Evolutionary conservation across 106 monocot genomes (phyloP).

Genomic region (Dendrobium chrysotoxum): DNA sequence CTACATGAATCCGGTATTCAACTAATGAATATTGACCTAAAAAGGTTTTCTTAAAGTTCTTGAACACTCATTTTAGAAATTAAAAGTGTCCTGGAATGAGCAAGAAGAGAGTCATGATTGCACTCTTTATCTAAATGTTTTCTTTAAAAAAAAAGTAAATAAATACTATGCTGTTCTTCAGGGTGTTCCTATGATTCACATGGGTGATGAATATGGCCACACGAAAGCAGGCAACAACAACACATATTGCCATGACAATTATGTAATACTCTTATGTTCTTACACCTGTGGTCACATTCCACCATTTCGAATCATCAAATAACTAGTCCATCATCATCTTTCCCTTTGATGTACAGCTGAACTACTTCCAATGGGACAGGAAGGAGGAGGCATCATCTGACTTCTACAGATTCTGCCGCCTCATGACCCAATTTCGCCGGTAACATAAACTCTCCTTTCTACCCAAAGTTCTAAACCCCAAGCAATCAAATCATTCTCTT

Average conservation of each 20-base stretch:
- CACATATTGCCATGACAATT: slow-evolving; percentile 85
- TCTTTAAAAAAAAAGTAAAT: too few species aligned
- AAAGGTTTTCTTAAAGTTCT: too few species aligned
- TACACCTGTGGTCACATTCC: not conserved
- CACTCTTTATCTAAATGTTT: not conserved
- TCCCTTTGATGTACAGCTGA: slow-evolving; percentile 33
- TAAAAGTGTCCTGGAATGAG: not conserved
- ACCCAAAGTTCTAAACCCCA: not conserved
- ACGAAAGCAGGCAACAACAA: slow-evolving; percentile 95
- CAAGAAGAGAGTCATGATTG: not conserved
- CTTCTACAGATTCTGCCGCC: slow-evolving; percentile 67
- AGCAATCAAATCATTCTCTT: not conserved
- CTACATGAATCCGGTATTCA: too few species aligned
- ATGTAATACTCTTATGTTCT: slow-evolving; percentile 25
- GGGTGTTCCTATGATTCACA: slow-evolving; percentile 94
- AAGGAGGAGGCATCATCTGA: slow-evolving; percentile 60
- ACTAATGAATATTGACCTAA: too few species aligned
- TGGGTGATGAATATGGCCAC: slow-evolving; percentile 98
- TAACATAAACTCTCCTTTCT: slow-evolving; percentile 8
- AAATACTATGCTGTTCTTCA: slow-evolving; percentile 2
- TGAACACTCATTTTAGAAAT: too few species aligned
- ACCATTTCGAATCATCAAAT: not conserved
- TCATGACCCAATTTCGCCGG: slow-evolving; percentile 66
- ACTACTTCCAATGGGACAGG: slow-evolving; percentile 86
- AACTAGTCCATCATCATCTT: not conserved